Conservation (phyloP, 305 asterid genomes). For the Rubia peregrina region DNA sequence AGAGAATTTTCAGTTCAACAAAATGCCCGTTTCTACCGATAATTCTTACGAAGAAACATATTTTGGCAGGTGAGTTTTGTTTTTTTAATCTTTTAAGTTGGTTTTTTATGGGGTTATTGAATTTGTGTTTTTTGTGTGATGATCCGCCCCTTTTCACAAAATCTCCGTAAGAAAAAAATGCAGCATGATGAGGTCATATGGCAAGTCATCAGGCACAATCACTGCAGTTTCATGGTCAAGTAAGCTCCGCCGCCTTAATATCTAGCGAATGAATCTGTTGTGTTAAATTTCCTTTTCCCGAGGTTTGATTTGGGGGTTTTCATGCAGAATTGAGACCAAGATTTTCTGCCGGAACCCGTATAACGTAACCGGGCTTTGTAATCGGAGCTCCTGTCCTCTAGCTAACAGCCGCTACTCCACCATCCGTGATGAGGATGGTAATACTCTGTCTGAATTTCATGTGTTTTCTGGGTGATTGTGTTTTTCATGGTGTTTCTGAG, state of each 20-base stretch:
- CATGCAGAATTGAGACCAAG: slow-evolving; percentile 7
- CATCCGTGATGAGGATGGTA: slow-evolving; percentile 86
- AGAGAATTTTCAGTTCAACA: background rate
- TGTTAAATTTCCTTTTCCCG: background rate
- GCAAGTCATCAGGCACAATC: slow-evolving; percentile 97
- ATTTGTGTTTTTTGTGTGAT: background rate
- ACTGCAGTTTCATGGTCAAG: slow-evolving; percentile 99
- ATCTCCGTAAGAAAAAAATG: slow-evolving; percentile 32
- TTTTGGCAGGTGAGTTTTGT: slow-evolving; percentile 31
- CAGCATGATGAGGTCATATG: slow-evolving; percentile 98
- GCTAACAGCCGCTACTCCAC: slow-evolving; percentile 97
- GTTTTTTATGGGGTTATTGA: background rate
- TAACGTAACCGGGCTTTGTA: slow-evolving; percentile 26
- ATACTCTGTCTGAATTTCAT: background rate
- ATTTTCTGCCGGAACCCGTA: slow-evolving; percentile 8
- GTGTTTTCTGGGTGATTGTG: background rate
- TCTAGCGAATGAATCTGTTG: background rate
- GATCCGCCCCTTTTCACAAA: background rate
- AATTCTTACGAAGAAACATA: slow-evolving; percentile 22
- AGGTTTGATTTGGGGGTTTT: background rate
- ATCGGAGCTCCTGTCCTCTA: slow-evolving; percentile 94
- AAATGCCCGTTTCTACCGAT: slow-evolving; percentile 14
- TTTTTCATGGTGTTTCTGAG: background rate
- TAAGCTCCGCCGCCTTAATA: background rate
- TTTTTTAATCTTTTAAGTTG: background rate